Evolutionary conservation across 768 basidiomycete species (phyloP).

Genomic region (Podaxis carcinomalis): DNA sequence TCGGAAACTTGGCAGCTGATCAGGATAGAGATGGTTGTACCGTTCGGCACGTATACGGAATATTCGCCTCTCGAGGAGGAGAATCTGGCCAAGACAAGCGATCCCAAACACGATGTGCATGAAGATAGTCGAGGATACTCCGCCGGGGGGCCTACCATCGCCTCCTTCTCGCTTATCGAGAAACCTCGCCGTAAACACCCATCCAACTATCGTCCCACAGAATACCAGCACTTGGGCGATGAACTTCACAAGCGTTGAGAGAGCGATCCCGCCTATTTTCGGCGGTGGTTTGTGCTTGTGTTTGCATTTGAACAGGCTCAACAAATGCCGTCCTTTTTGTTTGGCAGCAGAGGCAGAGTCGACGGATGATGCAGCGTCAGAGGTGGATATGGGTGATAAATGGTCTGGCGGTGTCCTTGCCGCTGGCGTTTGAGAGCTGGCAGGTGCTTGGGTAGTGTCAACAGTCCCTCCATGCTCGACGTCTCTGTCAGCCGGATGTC

Average conservation of each 20-base stretch:
- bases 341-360: slow-evolving; percentile 1
- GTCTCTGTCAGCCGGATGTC: slow-evolving; percentile 47
- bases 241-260: slow-evolving; percentile 39
- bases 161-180: slow-evolving; percentile 12
- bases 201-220: slow-evolving; percentile 47
- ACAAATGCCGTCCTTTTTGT: slow-evolving; percentile 5
- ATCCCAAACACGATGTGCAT: slow-evolving; percentile 62
- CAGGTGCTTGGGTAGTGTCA: not conserved
- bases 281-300: slow-evolving; percentile 34
- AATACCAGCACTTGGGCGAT: slow-evolving; percentile 36
- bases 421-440: not conserved
- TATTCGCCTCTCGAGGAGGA: slow-evolving; percentile 61
- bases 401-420: not conserved
- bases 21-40: slow-evolving; percentile 53
- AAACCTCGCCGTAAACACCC: slow-evolving; percentile 40
- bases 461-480: slow-evolving; percentile 17
- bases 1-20: slow-evolving; percentile 40
- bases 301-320: slow-evolving; percentile 33
- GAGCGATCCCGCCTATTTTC: slow-evolving; percentile 38
- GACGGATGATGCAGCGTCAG: not conserved
- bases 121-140: slow-evolving; percentile 41
- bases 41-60: slow-evolving; percentile 67
- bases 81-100: slow-evolving; percentile 42
- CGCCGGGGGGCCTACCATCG: slow-evolving; percentile 17
- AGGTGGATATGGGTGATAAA: not conserved